Conservation (phyloP, 345 rosid species). For the Punica granatum region DNA sequence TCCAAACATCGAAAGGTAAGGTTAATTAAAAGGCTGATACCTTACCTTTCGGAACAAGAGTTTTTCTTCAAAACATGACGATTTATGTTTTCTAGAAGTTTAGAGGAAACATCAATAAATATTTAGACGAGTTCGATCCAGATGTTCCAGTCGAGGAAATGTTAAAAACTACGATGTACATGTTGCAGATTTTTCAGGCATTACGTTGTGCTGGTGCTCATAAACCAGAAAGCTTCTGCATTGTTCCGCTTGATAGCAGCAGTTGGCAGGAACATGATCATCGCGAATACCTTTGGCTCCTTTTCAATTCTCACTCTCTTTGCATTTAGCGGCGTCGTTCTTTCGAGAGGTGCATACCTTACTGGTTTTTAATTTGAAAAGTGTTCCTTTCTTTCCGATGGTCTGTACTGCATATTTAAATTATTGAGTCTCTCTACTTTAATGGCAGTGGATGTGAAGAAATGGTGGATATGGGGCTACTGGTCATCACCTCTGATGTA, state of each 20-base stretch:
- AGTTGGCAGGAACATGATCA: conserved; percentile 33
- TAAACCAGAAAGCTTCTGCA: conserved; percentile 40
- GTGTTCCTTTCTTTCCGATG: neutral
- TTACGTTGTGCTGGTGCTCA: conserved; percentile 21
- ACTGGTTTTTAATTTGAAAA: neutral
- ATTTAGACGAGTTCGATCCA: neutral
- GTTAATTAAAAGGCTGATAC: too few species aligned
- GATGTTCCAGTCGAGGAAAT: neutral
- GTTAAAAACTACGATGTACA: neutral
- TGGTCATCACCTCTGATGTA: too few species aligned
- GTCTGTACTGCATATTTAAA: neutral
- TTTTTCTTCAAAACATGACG: too few species aligned
- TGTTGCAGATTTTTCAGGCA: conserved; percentile 35
- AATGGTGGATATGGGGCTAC: conserved; percentile 73
- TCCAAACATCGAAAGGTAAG: conserved; percentile 34
- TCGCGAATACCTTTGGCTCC: conserved; percentile 41
- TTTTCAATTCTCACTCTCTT: conserved; percentile 29
- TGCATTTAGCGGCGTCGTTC: conserved; percentile 31
- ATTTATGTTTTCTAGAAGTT: too few species aligned
- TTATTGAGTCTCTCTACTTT: neutral
- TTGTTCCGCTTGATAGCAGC: conserved; percentile 41
- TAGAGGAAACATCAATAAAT: too few species aligned
- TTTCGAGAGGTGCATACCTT: conserved; percentile 15
- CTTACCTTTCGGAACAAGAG: too few species aligned
- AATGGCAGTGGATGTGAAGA: conserved; percentile 35